Evolutionary conservation across 352 stramenopile genomes (phyloP), one percentile per base, ranked within the genome.

Genomic region (Phytophthora fragariaefolia): DNA sequence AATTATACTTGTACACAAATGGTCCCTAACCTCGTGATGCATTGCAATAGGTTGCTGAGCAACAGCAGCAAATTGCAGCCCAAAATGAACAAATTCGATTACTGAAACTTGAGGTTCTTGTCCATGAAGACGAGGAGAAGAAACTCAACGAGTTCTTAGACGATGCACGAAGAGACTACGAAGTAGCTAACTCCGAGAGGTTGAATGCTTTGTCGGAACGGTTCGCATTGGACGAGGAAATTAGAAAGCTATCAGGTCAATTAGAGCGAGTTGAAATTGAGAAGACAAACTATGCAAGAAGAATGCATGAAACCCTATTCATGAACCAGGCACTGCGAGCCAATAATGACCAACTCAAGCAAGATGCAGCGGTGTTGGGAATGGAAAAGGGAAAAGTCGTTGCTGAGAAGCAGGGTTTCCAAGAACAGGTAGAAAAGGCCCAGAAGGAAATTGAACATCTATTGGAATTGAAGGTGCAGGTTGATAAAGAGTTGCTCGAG

Each of bases 311-410:
- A 32, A 84, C 80, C 0, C 53, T 91, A 7, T 89, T 91, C 45
- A 91, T 91, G 85, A 91, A 93, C 34, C 79, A 93, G 34, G 82
- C 82, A 2, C 63, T 91, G 15, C 81, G 83, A 10, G 71, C 82
- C 2, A 83, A 73, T 13, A 84, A 86, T 36, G 85, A 93, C n/a
- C 72, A 75, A 8, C 57, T 92, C 2, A 92, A 92, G 58, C 82
- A 90, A 51, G 71, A 86, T 17, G 47, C 65, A 0, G 73, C 89
- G 0, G 74, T 90, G 27, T 47, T 84, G 2, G 73, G 66, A 4
- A 78, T 92, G 69, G 83, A 95, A 27, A 89, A 90, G 46, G 73
- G 82, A 13, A 92, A 90, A 47, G 42, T 79, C 0, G 42, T 65
- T 0, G 69, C 36, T 20, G 79, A 91, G 20, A 87, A 82, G 42